Conservation (phyloP, 805 yeast species). For the Teunomyces aglyptinius region DNA sequence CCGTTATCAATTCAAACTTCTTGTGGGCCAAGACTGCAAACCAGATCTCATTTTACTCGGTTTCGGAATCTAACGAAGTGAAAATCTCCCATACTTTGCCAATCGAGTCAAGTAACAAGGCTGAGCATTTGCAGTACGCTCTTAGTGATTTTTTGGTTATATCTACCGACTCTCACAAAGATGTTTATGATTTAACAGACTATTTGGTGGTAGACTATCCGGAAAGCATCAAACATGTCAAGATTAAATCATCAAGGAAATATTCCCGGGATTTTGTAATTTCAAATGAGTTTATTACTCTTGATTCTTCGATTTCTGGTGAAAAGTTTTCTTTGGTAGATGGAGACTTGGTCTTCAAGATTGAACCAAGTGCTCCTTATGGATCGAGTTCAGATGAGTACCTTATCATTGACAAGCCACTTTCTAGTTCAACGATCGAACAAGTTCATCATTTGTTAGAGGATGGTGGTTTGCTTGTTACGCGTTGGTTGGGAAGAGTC, state of each 20-base stretch:
- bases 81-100: constrained; percentile 1
- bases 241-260: constrained; percentile 1
- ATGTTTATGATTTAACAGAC: constrained; percentile 22
- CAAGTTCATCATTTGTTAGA: constrained; percentile 32
- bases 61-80: constrained; percentile 1
- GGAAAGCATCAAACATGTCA: constrained; percentile 15
- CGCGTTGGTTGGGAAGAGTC: constrained; percentile 16
- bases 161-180: neutral
- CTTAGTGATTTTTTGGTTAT: constrained; percentile 12
- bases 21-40: neutral
- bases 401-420: constrained; percentile 33
- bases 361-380: neutral
- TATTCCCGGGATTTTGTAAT: neutral
- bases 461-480: constrained; percentile 14
- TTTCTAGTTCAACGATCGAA: constrained; percentile 23
- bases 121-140: constrained; percentile 4
- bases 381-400: constrained; percentile 8
- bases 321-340: constrained; percentile 9
- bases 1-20: constrained; percentile 9
- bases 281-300: constrained; percentile 8
- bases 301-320: constrained; percentile 6
- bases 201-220: constrained; percentile 15
- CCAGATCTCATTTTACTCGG: constrained; percentile 6
- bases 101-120: neutral
- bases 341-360: constrained; percentile 7